Evolutionary conservation across 2,329 filamentous ascomycete genomes (phyloP).

Genomic region (Fusarium sp.): DNA sequence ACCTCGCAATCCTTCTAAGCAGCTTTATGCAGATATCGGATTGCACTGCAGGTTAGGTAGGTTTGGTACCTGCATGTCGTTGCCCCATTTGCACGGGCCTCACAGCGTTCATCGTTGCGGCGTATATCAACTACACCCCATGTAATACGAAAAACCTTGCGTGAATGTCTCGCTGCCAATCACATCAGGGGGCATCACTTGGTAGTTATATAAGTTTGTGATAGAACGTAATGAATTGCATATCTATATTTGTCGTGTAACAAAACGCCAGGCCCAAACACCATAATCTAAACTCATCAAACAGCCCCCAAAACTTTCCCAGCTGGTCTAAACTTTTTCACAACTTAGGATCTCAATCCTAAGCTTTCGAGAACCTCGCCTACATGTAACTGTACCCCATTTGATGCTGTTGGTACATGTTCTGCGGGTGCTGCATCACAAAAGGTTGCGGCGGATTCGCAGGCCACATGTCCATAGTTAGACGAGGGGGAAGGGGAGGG

Average conservation of each 20-base stretch:
- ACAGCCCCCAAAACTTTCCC: background rate
- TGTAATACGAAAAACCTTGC: no score
- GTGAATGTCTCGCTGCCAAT: no score
- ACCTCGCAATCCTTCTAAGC: background rate
- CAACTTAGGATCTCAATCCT: background rate
- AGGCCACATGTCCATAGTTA: rapidly evolving
- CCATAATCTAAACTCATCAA: background rate
- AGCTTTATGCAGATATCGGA: background rate
- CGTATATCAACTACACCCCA: background rate
- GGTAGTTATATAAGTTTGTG: background rate
- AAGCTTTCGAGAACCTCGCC: background rate
- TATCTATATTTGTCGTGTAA: background rate
- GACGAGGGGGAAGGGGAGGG: background rate
- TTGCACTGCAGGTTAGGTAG: background rate
- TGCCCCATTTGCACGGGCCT: background rate
- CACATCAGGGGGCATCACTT: background rate
- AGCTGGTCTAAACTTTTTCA: background rate
- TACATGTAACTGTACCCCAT: rapidly evolving
- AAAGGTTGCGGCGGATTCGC: no score
- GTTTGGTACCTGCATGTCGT: background rate
- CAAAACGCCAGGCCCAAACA: background rate
- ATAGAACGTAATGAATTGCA: background rate
- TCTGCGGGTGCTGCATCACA: background rate
- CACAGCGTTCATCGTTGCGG: background rate
- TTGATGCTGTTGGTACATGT: background rate